Percentiles rank a stretch among this genome's conserved stretches.
These are phyloP conservation scores for Neurospora africana DNA, from an alignment of 495 filamentous ascomycete species.

Conservation along the genomic window DNA sequence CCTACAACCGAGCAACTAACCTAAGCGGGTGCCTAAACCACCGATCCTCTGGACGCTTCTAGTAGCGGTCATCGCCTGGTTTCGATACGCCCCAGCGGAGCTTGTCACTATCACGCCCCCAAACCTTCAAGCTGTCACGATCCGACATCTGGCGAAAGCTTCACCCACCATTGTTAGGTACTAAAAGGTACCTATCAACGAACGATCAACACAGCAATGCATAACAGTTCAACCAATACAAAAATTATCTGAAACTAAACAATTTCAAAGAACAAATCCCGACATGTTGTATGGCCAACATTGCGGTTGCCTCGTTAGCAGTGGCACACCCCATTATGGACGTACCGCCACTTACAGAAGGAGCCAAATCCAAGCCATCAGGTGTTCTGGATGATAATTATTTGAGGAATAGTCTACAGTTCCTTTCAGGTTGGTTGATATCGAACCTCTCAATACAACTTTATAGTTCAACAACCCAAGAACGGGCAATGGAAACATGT, in stretches of 20 bases:
- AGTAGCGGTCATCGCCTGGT: background rate
- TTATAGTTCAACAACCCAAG: background rate
- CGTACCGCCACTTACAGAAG: background rate
- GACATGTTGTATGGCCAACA: background rate
- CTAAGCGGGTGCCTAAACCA: background rate
- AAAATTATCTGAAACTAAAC: background rate
- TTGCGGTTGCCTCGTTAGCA: background rate
- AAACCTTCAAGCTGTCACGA: background rate
- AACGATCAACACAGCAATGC: background rate
- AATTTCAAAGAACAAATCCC: background rate
- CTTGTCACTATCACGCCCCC: background rate
- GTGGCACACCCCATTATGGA: background rate
- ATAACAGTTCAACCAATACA: background rate
- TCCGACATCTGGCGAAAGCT: background rate
- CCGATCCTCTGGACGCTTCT: background rate
- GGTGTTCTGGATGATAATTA: background rate
- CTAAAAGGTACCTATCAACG: background rate
- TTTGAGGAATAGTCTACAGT: background rate
- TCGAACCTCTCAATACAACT: background rate
- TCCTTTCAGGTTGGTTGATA: background rate
- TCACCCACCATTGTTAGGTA: background rate
- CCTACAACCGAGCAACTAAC: background rate
- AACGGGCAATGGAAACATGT: background rate
- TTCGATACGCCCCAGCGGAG: background rate
- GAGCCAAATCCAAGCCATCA: background rate